Conservation (phyloP, 2,329 filamentous ascomycete genomes). For the Penicillium sp. region DNA sequence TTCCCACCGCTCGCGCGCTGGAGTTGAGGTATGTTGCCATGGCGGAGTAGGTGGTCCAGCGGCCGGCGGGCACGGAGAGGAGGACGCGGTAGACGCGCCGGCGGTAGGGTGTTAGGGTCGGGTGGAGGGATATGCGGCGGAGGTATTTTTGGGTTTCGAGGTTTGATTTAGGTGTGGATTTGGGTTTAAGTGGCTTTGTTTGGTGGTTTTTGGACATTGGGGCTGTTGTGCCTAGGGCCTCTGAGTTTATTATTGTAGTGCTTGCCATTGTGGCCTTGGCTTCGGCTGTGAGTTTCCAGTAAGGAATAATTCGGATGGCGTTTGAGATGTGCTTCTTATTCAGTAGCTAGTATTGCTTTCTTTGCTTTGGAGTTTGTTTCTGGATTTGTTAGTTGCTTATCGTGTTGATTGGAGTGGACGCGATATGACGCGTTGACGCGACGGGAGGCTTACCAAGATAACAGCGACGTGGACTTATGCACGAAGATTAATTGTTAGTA, state of each 20-base stretch:
- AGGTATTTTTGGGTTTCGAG: slow-evolving; percentile 30
- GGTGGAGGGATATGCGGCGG: slow-evolving; percentile 44
- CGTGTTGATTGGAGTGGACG: slow-evolving; percentile 2
- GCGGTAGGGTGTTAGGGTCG: slow-evolving; percentile 52
- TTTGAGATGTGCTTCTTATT: background rate
- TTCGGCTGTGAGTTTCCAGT: background rate
- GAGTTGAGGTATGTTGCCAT: slow-evolving; percentile 68
- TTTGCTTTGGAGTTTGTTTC: background rate
- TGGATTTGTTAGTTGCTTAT: background rate
- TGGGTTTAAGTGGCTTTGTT: background rate
- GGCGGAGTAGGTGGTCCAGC: slow-evolving; percentile 75
- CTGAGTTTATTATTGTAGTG: background rate
- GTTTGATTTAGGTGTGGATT: background rate
- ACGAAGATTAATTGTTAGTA: background rate
- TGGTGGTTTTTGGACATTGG: background rate
- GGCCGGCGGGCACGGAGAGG: slow-evolving; percentile 73
- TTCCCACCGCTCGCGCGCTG: slow-evolving; percentile 75
- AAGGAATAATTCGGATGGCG: no score
- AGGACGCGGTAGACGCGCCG: slow-evolving; percentile 67
- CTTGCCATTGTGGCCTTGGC: background rate
- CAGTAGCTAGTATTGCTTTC: background rate
- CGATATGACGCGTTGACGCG: slow-evolving; percentile 12
- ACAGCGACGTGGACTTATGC: no score
- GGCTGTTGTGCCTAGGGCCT: background rate
- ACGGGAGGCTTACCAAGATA: slow-evolving; percentile 1